Percentiles rank a stretch among this genome's conserved stretches.
phyloP scores from a whole-genome alignment of 2,329 filamentous ascomycete genomes.

The Monosporascus sp. region DNA sequence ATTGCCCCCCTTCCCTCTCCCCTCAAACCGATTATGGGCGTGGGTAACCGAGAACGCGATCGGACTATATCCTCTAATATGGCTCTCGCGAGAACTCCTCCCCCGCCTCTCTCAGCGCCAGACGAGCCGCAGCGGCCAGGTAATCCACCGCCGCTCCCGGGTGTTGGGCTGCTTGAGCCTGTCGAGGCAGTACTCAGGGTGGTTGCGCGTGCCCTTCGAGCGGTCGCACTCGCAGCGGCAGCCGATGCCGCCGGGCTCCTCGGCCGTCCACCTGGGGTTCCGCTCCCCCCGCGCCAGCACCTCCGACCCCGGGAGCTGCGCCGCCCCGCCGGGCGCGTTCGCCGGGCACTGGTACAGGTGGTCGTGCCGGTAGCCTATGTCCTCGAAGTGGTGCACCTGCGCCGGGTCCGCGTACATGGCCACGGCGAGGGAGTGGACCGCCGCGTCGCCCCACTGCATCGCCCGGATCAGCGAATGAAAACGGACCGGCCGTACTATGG shows the following conservation, averaged over 20 bases:
- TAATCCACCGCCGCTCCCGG: slow-evolving; percentile 24
- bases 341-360: slow-evolving; percentile 28
- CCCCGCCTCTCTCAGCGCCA: neutral
- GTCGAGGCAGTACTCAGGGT: slow-evolving; percentile 30
- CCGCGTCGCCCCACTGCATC: slow-evolving; percentile 38
- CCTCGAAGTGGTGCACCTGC: slow-evolving; percentile 39
- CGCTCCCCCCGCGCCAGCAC: slow-evolving; percentile 25
- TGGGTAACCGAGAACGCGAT: too few relatives aligned
- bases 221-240: slow-evolving; percentile 38
- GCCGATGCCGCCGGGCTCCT: slow-evolving; percentile 32
- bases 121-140: slow-evolving; percentile 25
- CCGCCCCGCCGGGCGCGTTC: slow-evolving; percentile 29
- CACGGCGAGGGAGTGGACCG: slow-evolving; percentile 38
- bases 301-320: slow-evolving; percentile 28
- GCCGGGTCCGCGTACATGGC: slow-evolving; percentile 35
- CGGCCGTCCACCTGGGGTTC: slow-evolving; percentile 19
- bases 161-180: slow-evolving; percentile 33
- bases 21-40: too few relatives aligned
- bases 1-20: too few relatives aligned
- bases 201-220: slow-evolving; percentile 24
- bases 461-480: neutral
- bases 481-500: too few relatives aligned
- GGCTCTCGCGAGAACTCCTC: neutral
- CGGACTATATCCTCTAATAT: too few relatives aligned
- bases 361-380: slow-evolving; percentile 39